Conservation (phyloP, 257 asterid genomes). For the Solanum piurae region DNA sequence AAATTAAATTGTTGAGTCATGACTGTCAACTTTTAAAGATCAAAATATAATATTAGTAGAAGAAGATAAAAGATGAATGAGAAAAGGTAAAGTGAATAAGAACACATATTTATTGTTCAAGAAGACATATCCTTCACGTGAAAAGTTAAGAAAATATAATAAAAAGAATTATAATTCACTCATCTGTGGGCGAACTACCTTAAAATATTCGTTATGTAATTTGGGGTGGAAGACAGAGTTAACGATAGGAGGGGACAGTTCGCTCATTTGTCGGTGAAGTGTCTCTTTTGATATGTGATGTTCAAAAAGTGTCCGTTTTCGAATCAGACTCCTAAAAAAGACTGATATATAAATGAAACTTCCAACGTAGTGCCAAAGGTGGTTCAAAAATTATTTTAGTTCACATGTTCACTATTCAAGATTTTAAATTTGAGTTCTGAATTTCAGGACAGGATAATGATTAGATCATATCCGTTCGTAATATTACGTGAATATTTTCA, state of each 20-base stretch:
- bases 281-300: background rate
- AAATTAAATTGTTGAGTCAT: background rate
- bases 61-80: background rate
- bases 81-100: too few species aligned
- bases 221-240: background rate
- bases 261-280: background rate
- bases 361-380: background rate
- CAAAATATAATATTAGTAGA: too few species aligned
- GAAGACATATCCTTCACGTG: background rate
- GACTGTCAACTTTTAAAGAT: too few species aligned
- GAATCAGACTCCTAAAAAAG: accelerated
- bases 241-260: background rate
- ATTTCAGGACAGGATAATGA: background rate
- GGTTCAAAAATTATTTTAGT: background rate
- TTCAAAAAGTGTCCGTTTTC: background rate
- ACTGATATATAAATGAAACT: background rate
- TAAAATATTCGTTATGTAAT: background rate
- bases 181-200: accelerated
- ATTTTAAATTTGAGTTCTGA: background rate
- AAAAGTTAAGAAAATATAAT: background rate
- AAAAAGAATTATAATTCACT: too few species aligned
- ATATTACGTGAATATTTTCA: background rate
- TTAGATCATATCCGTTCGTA: background rate
- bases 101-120: too few species aligned
- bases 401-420: background rate